phyloP scores from a whole-genome alignment of 345 rosid species.

The Populus davidiana region DNA sequence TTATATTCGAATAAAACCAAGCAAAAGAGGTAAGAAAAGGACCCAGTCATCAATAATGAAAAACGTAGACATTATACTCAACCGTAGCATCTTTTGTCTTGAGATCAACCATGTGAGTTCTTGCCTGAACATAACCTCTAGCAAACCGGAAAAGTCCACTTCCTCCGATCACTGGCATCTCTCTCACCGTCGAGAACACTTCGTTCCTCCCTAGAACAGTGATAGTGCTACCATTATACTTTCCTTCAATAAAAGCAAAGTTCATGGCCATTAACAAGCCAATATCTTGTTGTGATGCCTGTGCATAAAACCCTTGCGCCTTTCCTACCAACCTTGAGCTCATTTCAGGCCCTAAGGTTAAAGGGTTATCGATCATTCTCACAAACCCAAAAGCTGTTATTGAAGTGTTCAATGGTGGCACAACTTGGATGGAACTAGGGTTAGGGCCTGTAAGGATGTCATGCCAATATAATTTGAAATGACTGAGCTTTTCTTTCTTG shows the following conservation, averaged over 20 bases:
- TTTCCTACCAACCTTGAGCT: constrained; percentile 60
- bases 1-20: background rate
- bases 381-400: constrained; percentile 43
- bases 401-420: constrained; percentile 27
- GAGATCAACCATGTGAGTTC: constrained; percentile 38
- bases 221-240: constrained; percentile 66
- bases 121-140: constrained; percentile 61
- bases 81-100: constrained; percentile 9
- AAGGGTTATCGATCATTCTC: constrained; percentile 62
- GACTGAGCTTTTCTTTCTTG: constrained; percentile 41
- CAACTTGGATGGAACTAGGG: constrained; percentile 29
- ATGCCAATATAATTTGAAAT: constrained; percentile 56
- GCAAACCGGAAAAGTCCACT: constrained; percentile 78
- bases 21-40: background rate
- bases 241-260: constrained; percentile 59
- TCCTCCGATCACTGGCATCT: constrained; percentile 77
- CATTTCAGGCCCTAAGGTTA: constrained; percentile 51
- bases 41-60: constrained; percentile 11
- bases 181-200: constrained; percentile 48
- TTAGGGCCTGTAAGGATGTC: constrained; percentile 42
- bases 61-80: constrained; percentile 5
- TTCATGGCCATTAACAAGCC: constrained; percentile 70
- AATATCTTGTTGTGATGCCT: constrained; percentile 49
- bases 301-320: constrained; percentile 72
- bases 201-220: constrained; percentile 64